These are phyloP conservation scores for Trichothecium roseum DNA, from an alignment of 2,329 filamentous ascomycete genomes.

Conservation along the genomic window DNA sequence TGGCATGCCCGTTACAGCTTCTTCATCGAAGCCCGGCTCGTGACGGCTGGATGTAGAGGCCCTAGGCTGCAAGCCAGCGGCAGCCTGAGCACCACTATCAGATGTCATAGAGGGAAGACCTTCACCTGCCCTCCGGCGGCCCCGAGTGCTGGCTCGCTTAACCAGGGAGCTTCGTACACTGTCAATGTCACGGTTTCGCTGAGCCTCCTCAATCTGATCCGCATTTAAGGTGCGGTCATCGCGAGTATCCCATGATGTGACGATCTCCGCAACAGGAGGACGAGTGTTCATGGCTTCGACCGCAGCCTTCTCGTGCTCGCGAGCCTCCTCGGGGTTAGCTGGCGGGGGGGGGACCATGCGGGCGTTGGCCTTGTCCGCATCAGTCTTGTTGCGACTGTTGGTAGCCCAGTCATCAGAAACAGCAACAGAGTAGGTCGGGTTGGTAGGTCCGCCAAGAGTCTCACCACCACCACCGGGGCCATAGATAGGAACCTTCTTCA, in stretches of 20 bases:
- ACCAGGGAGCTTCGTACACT: constrained; percentile 23
- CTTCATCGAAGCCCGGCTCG: constrained; percentile 31
- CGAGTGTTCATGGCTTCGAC: constrained; percentile 32
- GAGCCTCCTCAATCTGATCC: neutral
- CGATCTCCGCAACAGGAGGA: constrained; percentile 13
- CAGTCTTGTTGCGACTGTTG: constrained; percentile 41
- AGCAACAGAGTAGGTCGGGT: constrained; percentile 72
- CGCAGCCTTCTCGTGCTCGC: constrained; percentile 31
- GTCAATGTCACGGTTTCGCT: constrained; percentile 20
- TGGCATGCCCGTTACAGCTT: constrained; percentile 26
- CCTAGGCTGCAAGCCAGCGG: constrained; percentile 7
- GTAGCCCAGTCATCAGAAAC: constrained; percentile 60
- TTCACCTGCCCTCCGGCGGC: constrained; percentile 39
- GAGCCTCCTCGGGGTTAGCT: constrained; percentile 15
- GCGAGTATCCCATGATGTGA: constrained; percentile 13
- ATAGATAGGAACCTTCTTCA: constrained; percentile 81
- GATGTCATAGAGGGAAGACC: constrained; percentile 21
- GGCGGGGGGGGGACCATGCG: constrained; percentile 49
- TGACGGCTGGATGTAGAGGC: constrained; percentile 17
- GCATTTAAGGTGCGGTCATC: constrained; percentile 8
- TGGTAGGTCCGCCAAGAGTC: constrained; percentile 52
- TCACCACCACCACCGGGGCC: constrained; percentile 64
- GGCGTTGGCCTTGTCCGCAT: constrained; percentile 49
- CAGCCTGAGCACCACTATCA: constrained; percentile 10
- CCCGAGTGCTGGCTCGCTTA: constrained; percentile 34